A percentile compares a stretch with the other conserved stretches of the same genome.
Evolutionary conservation across 345 rosid species (phyloP).

Genomic region (Rhodamnia rubescens): DNA sequence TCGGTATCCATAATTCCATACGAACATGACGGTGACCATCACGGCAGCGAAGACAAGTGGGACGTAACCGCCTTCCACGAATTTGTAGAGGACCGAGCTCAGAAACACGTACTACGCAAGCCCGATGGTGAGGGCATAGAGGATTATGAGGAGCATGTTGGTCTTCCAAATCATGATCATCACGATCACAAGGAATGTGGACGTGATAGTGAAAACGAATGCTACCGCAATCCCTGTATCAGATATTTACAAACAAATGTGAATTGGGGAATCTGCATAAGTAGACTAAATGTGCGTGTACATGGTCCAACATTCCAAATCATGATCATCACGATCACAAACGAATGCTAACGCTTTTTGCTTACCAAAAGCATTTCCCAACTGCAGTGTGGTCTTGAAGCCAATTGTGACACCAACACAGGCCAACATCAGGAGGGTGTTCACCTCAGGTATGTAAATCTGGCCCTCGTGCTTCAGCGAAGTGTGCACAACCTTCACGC

Average conservation of each 20-base stretch:
- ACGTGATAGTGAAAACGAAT: conserved; percentile 15
- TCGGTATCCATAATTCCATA: conserved; percentile 15
- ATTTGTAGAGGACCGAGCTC: conserved; percentile 22
- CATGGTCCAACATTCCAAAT: too few relatives aligned
- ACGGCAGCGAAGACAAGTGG: conserved; percentile 10
- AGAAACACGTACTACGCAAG: conserved; percentile 8
- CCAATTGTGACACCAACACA: conserved; percentile 21
- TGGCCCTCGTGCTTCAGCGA: conserved; percentile 13
- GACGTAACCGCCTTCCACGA: conserved; percentile 19
- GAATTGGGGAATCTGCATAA: background rate
- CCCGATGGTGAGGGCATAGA: conserved; percentile 8
- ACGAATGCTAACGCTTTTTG: too few relatives aligned
- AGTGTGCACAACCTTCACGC: conserved; percentile 22
- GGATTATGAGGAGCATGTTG: conserved; percentile 5
- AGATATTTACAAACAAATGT: background rate
- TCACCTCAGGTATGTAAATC: conserved; percentile 23
- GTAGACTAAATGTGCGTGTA: background rate
- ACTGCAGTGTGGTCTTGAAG: conserved; percentile 13
- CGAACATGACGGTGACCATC: conserved; percentile 14
- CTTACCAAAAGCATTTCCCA: conserved; percentile 30
- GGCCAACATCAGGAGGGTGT: conserved; percentile 20
- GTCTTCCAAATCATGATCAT: conserved; percentile 24
- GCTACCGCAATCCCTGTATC: conserved; percentile 21
- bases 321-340: too few relatives aligned
- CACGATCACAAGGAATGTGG: background rate